Evolutionary conservation across 768 basidiomycete species (phyloP), one percentile per base, ranked within the genome.

Genomic region (Cyclocybe cylindracea): DNA sequence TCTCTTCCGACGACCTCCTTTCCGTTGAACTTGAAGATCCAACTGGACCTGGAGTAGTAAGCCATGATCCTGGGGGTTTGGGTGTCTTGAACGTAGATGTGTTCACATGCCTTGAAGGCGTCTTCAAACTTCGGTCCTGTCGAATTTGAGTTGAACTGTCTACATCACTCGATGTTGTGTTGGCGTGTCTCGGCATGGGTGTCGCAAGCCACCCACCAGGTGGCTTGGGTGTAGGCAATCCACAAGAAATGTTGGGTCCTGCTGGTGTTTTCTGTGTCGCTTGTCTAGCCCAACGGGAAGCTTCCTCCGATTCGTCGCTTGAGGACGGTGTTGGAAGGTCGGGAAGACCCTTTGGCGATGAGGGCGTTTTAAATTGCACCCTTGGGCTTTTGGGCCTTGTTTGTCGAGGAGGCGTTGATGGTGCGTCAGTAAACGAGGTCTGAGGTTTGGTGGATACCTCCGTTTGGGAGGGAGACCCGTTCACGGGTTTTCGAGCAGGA

Each of bases 251-350:
- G 37, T 39, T 46, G 35, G 16, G 24, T 41, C 16, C 43, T 46
- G 32, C 45, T 48, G 8, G 29, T 6, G 36, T 29, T 51, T 34
- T 51, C 14, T 41, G 48, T 34, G 43, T 61, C 38, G 40, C 46
- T 35, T 43, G 38, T 35, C 46, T 31, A 54, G 31, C 48, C 39
- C 39, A 38, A 48, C 16, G 7, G 36, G 46, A 29, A n/a, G 44
- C 48, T n/a, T 40, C 33, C 18, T 56, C 55, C 10, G 62, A 60
- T 53, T 70, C 66, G 36, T 70, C 66, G 33, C 57, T 79, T n/a
- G 77, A 78, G 2, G 86, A 85, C 3, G 83, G 85, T 13, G 68
- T 84, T 10, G 87, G 87, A 43, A 89, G 79, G 6, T 85, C 85
- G 8, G 87, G 85, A 51, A 87, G 73, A 40, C 73, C 78, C 38